Conservation (phyloP, 306 rosid genomes). For the Lathyrus sativus region DNA sequence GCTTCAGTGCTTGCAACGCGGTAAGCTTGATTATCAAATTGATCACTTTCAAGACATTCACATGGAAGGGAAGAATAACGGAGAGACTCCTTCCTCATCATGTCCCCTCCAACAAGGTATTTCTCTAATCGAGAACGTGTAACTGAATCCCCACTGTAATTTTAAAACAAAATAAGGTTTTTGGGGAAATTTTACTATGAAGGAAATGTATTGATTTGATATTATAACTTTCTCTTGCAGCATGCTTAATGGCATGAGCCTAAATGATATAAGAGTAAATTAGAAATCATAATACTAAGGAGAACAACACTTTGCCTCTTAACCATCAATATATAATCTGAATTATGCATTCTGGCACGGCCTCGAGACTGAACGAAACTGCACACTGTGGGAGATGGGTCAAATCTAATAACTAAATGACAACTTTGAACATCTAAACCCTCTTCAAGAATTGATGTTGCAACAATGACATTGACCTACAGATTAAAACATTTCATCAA, state of each 20-base stretch:
- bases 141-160: conserved; percentile 62
- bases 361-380: conserved; percentile 95
- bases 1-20: conserved; percentile 78
- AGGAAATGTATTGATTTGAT: conserved; percentile 5
- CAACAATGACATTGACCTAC: conserved; percentile 84
- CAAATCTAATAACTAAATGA: conserved; percentile 87
- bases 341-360: conserved; percentile 79
- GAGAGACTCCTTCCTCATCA: conserved; percentile 74
- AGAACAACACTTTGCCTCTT: conserved; percentile 48
- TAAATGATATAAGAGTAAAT: not conserved
- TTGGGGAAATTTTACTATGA: not conserved
- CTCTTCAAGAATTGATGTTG: conserved; percentile 96
- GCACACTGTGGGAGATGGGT: conserved; percentile 76
- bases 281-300: not conserved
- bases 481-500: conserved; percentile 32
- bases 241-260: conserved; percentile 7
- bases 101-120: conserved; percentile 62
- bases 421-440: conserved; percentile 91
- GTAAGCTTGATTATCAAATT: conserved; percentile 47
- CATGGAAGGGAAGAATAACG: conserved; percentile 65
- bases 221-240: not conserved
- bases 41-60: conserved; percentile 48
- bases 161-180: conserved; percentile 27
- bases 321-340: conserved; percentile 79
- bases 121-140: conserved; percentile 63